Conservation (phyloP, 345 rosid genomes). For the Citrus hindsii region DNA sequence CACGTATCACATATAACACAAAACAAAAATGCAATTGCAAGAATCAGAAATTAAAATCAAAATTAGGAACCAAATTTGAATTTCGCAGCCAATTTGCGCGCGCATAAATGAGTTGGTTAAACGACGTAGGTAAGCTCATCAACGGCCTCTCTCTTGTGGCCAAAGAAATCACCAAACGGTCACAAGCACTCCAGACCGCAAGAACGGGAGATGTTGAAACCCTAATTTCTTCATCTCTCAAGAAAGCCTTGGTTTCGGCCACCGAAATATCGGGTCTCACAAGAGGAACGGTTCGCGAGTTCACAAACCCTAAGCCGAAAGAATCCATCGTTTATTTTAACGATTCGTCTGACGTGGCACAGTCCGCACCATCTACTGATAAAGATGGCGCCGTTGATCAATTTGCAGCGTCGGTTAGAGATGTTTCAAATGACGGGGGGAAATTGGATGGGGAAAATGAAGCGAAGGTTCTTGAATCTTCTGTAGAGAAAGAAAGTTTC, state of each 20-base stretch:
- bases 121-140: slow-evolving; percentile 54
- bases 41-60: background rate
- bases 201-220: slow-evolving; percentile 54
- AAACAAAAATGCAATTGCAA: background rate
- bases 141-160: slow-evolving; percentile 72
- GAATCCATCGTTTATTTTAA: slow-evolving; percentile 65
- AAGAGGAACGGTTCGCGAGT: slow-evolving; percentile 56
- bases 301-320: slow-evolving; percentile 42
- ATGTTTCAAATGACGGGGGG: background rate
- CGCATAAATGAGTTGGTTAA: slow-evolving; percentile 48
- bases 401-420: background rate
- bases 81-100: slow-evolving; percentile 3
- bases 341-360: slow-evolving; percentile 7
- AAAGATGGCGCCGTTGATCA: background rate
- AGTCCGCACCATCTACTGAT: background rate
- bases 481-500: slow-evolving; percentile 13
- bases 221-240: slow-evolving; percentile 52
- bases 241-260: slow-evolving; percentile 61
- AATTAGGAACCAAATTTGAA: slow-evolving; percentile 5
- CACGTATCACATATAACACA: background rate
- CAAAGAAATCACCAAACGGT: slow-evolving; percentile 62
- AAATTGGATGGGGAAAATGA: slow-evolving; percentile 2
- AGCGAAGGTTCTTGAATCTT: slow-evolving; percentile 18
- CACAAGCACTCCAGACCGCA: slow-evolving; percentile 38
- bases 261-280: slow-evolving; percentile 84